phyloP scores from a whole-genome alignment of 2,329 filamentous ascomycete genomes.

The Aspergillus sojae region DNA sequence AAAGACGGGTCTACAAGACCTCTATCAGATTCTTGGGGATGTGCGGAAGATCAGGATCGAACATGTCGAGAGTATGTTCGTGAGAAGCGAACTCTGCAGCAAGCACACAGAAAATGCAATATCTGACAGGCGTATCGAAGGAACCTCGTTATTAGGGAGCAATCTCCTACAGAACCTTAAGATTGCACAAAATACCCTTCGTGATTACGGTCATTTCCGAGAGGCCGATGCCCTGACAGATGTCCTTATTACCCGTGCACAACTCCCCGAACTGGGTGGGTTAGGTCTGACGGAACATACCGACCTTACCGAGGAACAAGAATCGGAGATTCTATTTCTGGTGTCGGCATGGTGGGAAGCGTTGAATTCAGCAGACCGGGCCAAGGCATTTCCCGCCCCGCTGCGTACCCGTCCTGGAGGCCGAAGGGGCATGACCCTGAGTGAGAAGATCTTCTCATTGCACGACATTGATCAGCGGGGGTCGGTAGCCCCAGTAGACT shows the following conservation, averaged over 20 bases:
- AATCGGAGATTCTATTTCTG: slow-evolving; percentile 29
- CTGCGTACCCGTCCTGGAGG: slow-evolving; percentile 17
- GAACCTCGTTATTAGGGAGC: background rate
- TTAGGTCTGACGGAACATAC: slow-evolving; percentile 11
- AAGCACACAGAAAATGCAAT: background rate
- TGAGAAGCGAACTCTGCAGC: background rate
- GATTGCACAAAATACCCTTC: background rate
- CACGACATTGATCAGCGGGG: slow-evolving; percentile 31
- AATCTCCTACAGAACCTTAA: background rate
- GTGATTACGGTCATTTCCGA: background rate
- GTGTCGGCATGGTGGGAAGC: slow-evolving; percentile 32
- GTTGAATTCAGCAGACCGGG: slow-evolving; percentile 29
- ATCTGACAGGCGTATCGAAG: background rate
- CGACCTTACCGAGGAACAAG: slow-evolving; percentile 10
- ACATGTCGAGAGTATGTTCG: background rate
- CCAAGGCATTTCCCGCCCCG: slow-evolving; percentile 10
- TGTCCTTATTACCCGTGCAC: slow-evolving; percentile 23
- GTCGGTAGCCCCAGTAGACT: slow-evolving; percentile 41
- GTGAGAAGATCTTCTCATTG: slow-evolving; percentile 47
- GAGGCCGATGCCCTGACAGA: slow-evolving; percentile 19
- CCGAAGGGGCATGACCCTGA: slow-evolving; percentile 19
- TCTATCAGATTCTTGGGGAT: background rate
- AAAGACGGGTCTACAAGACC: background rate
- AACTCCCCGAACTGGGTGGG: slow-evolving; percentile 22
- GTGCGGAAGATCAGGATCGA: background rate